A percentile compares a stretch with the other conserved stretches of the same genome.
Evolutionary conservation across 768 basidiomycete species (phyloP).

Genomic region (Lactarius quietus): DNA sequence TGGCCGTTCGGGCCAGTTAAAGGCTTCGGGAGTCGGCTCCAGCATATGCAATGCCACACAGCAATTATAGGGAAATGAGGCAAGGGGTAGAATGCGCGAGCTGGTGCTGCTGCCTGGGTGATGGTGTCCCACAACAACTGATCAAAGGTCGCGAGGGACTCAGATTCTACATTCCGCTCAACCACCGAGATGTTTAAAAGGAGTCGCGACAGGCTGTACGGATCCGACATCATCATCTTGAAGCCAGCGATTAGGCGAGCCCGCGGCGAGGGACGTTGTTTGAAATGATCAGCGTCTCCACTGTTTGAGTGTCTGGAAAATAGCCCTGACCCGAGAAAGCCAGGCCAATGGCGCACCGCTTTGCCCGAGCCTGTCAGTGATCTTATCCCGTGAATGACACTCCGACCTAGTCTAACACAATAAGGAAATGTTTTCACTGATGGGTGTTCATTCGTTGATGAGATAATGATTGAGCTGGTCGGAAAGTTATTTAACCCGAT

Average conservation of each 20-base stretch:
- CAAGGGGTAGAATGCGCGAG: constrained; percentile 20
- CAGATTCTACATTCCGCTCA: constrained; percentile 28
- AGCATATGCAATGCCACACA: constrained; percentile 33
- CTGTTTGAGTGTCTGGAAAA: constrained; percentile 18
- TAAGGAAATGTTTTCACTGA: constrained; percentile 20
- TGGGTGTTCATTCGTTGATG: constrained; percentile 18
- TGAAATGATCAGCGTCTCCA: constrained; percentile 25
- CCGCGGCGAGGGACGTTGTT: constrained; percentile 21
- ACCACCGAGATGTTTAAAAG: constrained; percentile 26
- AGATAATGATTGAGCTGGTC: constrained; percentile 12
- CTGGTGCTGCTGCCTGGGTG: constrained; percentile 30
- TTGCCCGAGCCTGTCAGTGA: constrained; percentile 10
- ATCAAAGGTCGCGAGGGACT: constrained; percentile 37
- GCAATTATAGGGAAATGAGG: constrained; percentile 20
- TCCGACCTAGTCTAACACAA: constrained; percentile 25
- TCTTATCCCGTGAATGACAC: constrained; percentile 18
- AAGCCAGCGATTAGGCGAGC: constrained; percentile 27
- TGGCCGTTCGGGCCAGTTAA: constrained; percentile 34
- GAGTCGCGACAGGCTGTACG: constrained; percentile 30
- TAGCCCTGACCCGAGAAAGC: constrained; percentile 14
- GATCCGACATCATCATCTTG: constrained; percentile 26
- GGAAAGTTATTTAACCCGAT: constrained; percentile 5
- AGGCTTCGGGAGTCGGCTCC: constrained; percentile 26
- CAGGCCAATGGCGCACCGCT: constrained; percentile 17
- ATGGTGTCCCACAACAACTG: constrained; percentile 29